Conservation (phyloP, 805 yeast species). For the Metschnikowia cerradonensis region DNA sequence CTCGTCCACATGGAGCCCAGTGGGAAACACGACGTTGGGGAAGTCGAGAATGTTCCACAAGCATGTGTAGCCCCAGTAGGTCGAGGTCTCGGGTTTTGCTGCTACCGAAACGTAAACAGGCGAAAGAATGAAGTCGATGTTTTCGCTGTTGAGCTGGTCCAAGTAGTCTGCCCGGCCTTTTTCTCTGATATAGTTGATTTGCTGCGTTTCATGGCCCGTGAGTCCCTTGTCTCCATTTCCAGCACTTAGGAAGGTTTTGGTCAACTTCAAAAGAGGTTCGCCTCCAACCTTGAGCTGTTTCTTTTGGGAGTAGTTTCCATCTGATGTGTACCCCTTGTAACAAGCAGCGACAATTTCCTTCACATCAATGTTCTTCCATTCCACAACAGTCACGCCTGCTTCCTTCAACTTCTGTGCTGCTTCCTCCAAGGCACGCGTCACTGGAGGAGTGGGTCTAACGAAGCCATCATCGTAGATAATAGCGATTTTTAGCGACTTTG, state of each 20-base stretch:
- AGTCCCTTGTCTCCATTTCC: constrained; percentile 18
- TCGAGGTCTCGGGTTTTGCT: constrained; percentile 14
- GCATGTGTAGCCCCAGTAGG: constrained; percentile 20
- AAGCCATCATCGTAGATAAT: constrained; percentile 17
- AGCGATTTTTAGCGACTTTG: constrained; percentile 13
- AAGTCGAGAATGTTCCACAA: constrained; percentile 20
- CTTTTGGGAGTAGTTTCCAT: constrained; percentile 15
- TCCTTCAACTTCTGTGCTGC: constrained; percentile 10
- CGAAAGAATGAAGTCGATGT: constrained; percentile 15
- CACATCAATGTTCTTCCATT: constrained; percentile 15
- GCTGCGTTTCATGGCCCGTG: constrained; percentile 15
- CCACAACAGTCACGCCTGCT: constrained; percentile 17
- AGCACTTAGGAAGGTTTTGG: constrained; percentile 11
- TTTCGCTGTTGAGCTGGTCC: constrained; percentile 10
- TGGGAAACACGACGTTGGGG: constrained; percentile 20
- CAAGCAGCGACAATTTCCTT: constrained; percentile 14
- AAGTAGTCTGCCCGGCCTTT: constrained; percentile 11
- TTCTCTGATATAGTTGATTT: constrained; percentile 12
- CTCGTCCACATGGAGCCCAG: constrained; percentile 16
- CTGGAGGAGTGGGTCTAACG: constrained; percentile 20
- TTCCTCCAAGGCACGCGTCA: constrained; percentile 13
- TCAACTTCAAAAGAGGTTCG: constrained; percentile 14
- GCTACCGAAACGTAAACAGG: constrained; percentile 20
- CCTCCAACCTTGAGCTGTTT: constrained; percentile 11
- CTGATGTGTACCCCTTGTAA: constrained; percentile 16